A percentile compares a stretch with the other conserved stretches of the same genome.
phyloP scores from a whole-genome alignment of 805 yeast species.

The Hanseniaspora opuntiae region DNA sequence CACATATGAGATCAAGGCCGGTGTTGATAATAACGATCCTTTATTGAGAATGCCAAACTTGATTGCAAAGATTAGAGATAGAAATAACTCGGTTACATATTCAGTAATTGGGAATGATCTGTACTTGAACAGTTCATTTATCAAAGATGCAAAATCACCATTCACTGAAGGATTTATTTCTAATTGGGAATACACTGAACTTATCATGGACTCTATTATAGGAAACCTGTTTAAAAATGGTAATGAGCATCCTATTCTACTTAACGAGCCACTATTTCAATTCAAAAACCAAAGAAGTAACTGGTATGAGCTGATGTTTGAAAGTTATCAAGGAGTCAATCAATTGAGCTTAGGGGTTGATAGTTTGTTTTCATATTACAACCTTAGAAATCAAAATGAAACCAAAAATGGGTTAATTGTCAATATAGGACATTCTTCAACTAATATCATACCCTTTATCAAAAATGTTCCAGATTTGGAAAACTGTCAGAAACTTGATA shows the following conservation, averaged over 20 bases:
- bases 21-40: conserved; percentile 32
- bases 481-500: conserved; percentile 68
- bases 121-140: conserved; percentile 52
- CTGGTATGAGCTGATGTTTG: conserved; percentile 74
- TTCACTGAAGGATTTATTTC: conserved; percentile 77
- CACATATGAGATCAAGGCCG: conserved; percentile 43
- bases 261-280: conserved; percentile 66
- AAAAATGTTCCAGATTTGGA: conserved; percentile 51
- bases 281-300: conserved; percentile 56
- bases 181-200: conserved; percentile 86
- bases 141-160: conserved; percentile 60
- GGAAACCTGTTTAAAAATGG: conserved; percentile 51
- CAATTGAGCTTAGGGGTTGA: conserved; percentile 72
- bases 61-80: conserved; percentile 63
- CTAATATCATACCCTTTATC: conserved; percentile 70
- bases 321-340: conserved; percentile 57
- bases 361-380: conserved; percentile 58
- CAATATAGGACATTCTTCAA: conserved; percentile 69
- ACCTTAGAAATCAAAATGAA: conserved; percentile 32
- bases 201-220: conserved; percentile 69
- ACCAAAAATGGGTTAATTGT: conserved; percentile 51
- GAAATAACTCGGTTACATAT: conserved; percentile 47
- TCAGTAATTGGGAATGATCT: conserved; percentile 77
- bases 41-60: conserved; percentile 52
- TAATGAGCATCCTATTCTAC: conserved; percentile 64